Conservation (phyloP, 495 filamentous ascomycete genomes). For the Chaetomidium leptoderma region DNA sequence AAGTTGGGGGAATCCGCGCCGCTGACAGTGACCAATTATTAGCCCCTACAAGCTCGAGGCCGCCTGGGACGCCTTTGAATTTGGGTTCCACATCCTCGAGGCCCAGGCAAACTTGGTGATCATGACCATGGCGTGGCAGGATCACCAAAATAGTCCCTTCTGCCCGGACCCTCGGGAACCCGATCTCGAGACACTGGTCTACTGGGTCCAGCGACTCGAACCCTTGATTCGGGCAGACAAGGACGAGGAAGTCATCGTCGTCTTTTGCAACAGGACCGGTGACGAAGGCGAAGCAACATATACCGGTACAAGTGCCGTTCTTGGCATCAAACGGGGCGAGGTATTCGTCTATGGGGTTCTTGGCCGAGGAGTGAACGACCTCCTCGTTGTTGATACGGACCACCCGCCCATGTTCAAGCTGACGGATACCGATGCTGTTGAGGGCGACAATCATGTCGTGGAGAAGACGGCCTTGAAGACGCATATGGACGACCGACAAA, state of each 20-base stretch:
- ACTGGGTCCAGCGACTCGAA: conserved; percentile 82
- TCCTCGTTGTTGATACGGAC: conserved; percentile 60
- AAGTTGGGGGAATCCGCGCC: neutral
- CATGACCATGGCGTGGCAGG: conserved; percentile 87
- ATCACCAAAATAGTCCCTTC: conserved; percentile 48
- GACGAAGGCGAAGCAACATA: conserved; percentile 65
- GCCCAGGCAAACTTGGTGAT: conserved; percentile 66
- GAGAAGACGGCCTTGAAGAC: neutral
- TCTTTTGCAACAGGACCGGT: conserved; percentile 80
- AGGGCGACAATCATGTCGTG: neutral
- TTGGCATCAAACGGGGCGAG: conserved; percentile 65
- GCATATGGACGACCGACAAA: neutral
- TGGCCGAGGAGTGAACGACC: conserved; percentile 59
- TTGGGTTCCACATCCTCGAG: conserved; percentile 72
- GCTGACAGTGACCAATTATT: conserved; percentile 19
- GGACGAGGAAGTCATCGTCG: conserved; percentile 63
- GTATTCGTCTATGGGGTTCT: conserved; percentile 65
- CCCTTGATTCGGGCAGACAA: conserved; percentile 60
- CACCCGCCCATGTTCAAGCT: conserved; percentile 28
- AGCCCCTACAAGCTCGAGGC: conserved; percentile 70
- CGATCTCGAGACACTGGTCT: conserved; percentile 75
- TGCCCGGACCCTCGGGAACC: conserved; percentile 50
- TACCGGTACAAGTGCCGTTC: conserved; percentile 79
- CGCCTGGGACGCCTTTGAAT: conserved; percentile 77
- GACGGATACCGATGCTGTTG: conserved; percentile 17